Conservation (phyloP, 768 basidiomycete species). For the Chiua virens region DNA sequence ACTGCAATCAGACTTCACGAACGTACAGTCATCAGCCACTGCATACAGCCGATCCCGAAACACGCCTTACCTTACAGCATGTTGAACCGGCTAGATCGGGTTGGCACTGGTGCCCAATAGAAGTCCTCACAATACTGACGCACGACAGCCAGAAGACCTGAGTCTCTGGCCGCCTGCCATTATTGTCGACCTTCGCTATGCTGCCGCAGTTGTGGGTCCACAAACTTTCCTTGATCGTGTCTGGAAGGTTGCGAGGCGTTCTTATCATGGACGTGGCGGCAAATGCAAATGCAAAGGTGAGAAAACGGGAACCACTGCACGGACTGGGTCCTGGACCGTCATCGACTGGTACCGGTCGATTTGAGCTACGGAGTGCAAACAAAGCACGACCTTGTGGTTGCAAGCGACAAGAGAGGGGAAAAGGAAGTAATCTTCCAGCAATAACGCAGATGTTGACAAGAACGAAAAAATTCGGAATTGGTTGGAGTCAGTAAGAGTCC, state of each 20-base stretch:
- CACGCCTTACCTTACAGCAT: too few species aligned
- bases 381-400: background rate
- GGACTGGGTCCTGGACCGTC: too few species aligned
- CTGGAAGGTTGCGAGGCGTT: too few species aligned
- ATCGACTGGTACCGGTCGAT: background rate
- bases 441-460: background rate
- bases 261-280: too few species aligned
- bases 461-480: background rate
- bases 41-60: too few species aligned
- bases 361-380: too few species aligned
- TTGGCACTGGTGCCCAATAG: too few species aligned
- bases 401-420: background rate
- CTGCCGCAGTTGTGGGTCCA: background rate
- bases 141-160: background rate
- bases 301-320: too few species aligned
- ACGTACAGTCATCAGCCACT: too few species aligned
- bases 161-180: background rate
- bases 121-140: background rate
- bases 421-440: too few species aligned
- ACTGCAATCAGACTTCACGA: too few species aligned
- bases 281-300: background rate
- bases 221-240: background rate
- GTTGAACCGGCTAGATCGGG: too few species aligned
- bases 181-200: background rate
- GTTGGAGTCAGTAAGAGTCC: background rate